Conservation (phyloP, 768 basidiomycete genomes). For the Paxillus involutus region DNA sequence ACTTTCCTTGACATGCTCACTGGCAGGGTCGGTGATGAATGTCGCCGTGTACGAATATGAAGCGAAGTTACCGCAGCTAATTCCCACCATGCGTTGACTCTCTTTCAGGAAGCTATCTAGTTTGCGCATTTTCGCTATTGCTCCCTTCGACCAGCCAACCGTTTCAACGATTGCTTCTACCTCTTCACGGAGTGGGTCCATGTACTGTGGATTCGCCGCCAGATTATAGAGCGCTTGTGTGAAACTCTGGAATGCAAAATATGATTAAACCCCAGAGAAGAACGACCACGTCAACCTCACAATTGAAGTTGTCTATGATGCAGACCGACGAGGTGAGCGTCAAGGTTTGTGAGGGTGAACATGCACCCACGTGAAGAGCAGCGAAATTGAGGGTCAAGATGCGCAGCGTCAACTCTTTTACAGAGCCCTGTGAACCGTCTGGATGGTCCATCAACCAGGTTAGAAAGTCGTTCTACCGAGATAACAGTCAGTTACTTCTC, state of each 20-base stretch:
- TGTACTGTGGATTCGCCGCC: slow-evolving; percentile 32
- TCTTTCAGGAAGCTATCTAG: slow-evolving; percentile 43
- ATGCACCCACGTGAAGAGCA: too few relatives aligned
- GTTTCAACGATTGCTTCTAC: slow-evolving; percentile 25
- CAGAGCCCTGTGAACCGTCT: too few relatives aligned
- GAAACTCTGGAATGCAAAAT: slow-evolving; percentile 22
- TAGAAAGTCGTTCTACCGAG: too few relatives aligned
- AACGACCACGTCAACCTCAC: slow-evolving; percentile 3
- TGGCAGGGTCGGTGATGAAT: slow-evolving; percentile 1
- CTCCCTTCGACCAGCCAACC: slow-evolving; percentile 25
- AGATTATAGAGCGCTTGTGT: slow-evolving; percentile 34
- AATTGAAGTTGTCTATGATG: slow-evolving; percentile 17
- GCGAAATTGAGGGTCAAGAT: too few relatives aligned
- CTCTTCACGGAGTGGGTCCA: slow-evolving; percentile 34
- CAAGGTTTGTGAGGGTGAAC: too few relatives aligned
- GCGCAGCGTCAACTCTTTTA: too few relatives aligned
- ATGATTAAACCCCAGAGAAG: not conserved
- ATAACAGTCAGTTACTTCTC: too few relatives aligned
- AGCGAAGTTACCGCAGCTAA: slow-evolving; percentile 18
- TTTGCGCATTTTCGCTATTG: slow-evolving; percentile 31
- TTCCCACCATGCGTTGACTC: slow-evolving; percentile 27
- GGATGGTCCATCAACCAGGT: too few relatives aligned
- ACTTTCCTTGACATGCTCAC: slow-evolving; percentile 32
- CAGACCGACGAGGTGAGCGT: not conserved
- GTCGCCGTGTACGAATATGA: not conserved